Evolutionary conservation across 2,329 filamentous ascomycete genomes (phyloP), one percentile per base, ranked within the genome.

Genomic region (Colletotrichum sp.): DNA sequence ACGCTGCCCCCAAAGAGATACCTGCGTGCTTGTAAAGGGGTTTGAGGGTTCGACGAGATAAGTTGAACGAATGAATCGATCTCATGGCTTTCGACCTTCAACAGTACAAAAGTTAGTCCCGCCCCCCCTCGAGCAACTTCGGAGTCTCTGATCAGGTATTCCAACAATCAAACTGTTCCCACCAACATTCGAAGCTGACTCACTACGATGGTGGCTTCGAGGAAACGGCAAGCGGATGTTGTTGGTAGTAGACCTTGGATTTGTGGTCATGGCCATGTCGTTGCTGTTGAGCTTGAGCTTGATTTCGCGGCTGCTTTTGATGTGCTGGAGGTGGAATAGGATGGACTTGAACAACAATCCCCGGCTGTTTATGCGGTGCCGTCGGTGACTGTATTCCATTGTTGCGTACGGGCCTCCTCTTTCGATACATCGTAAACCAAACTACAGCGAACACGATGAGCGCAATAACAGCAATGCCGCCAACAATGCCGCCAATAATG

Each of bases 401-500:
- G 9, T 21, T 32, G 6, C 24, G 32, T 16, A 21, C 3, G 44
- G 62, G 15, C 24, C 21, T 8, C 10, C 76, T 78, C 68, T 76
- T 79, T 28, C 64, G 64, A 72, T 83, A 80, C 52, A 84, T 77
- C 71, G 82, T 72, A 74, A 84, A 79, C 72, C 82, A 81, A 12
- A 80, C 59, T 32, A 63, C 68, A 10, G 78, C 81, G 8, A 81
- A 75, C 9, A 78, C 81, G 7, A 80, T 71, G 65, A 84, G 71
- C n/a, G 77, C 82, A 26, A 85, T 77, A 30, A 79, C 82, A 3
- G 78, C 84, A 8, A 85, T 75, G 55, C 84, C 84, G 8, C 83
- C 84, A 5, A 86, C 82, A 12, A 83, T 83, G 36, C 82, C 83
- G 12, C 84, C 84, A 3, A 84, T 83, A 44, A 86, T 85, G 71